Evolutionary conservation across 495 filamentous ascomycete species (phyloP).

Genomic region (Halenospora varia): DNA sequence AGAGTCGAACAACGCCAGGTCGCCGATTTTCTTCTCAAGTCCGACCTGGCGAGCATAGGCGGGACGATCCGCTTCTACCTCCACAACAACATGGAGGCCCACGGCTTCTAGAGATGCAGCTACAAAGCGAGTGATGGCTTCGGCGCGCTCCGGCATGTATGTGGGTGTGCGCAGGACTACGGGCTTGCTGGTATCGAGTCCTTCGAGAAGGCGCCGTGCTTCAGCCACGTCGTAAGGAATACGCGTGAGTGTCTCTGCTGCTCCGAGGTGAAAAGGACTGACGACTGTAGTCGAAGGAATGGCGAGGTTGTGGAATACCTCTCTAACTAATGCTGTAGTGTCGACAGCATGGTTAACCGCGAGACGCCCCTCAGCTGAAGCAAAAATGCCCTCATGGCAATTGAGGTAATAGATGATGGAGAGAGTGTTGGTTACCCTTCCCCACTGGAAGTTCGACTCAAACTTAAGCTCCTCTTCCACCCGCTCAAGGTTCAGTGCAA

Average conservation of each 20-base stretch:
- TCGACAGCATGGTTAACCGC: not conserved
- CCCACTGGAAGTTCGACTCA: not conserved
- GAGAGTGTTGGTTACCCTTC: not conserved
- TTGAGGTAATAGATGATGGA: not conserved
- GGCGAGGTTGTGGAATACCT: not conserved
- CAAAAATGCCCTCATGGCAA: not conserved
- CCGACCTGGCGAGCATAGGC: not conserved
- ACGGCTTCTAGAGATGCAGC: not conserved
- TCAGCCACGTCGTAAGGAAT: not conserved
- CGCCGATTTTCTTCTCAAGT: not conserved
- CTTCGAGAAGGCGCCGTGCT: not conserved
- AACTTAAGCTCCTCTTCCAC: not conserved
- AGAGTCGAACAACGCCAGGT: not conserved
- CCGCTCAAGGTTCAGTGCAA: not conserved
- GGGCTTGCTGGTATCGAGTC: not conserved
- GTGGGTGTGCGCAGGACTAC: not conserved
- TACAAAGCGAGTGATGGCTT: not conserved
- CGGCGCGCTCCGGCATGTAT: not conserved
- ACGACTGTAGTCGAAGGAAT: not conserved
- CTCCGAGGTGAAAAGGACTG: not conserved
- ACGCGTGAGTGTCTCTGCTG: not conserved
- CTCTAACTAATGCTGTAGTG: not conserved
- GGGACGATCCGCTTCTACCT: not conserved
- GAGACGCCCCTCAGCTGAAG: not conserved
- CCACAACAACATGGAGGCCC: not conserved